A percentile compares a stretch with the other conserved stretches of the same genome.
phyloP scores from a whole-genome alignment of 495 filamentous ascomycete genomes.

The Xylaria acuta region DNA sequence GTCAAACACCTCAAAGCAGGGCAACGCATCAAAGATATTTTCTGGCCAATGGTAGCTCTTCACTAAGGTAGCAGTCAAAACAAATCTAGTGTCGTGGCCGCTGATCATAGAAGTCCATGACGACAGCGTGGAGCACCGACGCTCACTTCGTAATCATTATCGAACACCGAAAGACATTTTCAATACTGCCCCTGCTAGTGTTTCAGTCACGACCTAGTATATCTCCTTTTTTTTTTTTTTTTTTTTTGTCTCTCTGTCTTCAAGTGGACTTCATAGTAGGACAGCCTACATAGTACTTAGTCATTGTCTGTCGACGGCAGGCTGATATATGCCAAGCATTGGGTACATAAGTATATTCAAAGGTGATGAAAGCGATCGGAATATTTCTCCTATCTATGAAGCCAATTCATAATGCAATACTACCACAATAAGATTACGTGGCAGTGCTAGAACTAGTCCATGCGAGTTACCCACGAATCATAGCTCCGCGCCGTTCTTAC shows the following conservation, averaged over 20 bases:
- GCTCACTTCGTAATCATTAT: not conserved
- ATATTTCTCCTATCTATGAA: slow-evolving; percentile 10
- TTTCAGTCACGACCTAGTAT: not conserved
- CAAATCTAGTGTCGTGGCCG: slow-evolving; percentile 14
- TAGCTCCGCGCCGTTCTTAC: not conserved
- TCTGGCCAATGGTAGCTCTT: slow-evolving; percentile 8
- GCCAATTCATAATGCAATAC: slow-evolving; percentile 13
- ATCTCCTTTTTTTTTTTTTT: no score
- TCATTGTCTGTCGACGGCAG: not conserved
- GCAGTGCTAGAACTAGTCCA: slow-evolving; percentile 7
- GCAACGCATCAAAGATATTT: slow-evolving; percentile 10
- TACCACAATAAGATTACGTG: slow-evolving; percentile 22
- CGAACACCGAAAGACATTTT: not conserved
- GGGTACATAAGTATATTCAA: not conserved
- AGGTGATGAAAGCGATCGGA: not conserved
- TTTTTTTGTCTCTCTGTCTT: not conserved
- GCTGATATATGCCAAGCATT: not conserved
- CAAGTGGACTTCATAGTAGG: not conserved
- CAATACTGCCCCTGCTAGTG: not conserved
- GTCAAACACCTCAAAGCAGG: slow-evolving; percentile 7
- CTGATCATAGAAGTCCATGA: slow-evolving; percentile 23
- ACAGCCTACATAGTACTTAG: not conserved
- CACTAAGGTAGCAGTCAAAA: slow-evolving; percentile 12
- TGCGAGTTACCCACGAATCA: slow-evolving; percentile 15
- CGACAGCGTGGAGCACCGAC: slow-evolving; percentile 6